Conservation (phyloP, 768 basidiomycete species). For the Pisolithus tinctorius region DNA sequence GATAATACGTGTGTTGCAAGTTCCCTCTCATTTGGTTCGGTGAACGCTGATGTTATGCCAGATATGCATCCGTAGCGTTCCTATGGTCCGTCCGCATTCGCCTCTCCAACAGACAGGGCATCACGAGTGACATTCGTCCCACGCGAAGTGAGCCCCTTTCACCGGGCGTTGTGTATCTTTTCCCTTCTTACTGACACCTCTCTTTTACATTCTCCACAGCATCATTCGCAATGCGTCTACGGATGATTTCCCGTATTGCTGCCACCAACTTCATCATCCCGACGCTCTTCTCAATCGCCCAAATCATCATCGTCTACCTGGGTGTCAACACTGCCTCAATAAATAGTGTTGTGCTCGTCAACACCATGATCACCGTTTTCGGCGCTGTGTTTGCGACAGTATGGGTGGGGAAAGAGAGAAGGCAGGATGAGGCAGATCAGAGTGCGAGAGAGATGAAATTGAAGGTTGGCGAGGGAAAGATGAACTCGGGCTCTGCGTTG, state of each 20-base stretch:
- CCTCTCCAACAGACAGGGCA: constrained; percentile 4
- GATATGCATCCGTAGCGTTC: constrained; percentile 22
- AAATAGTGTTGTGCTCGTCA: constrained; percentile 23
- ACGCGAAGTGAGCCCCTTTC: background rate
- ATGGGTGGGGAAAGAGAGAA: constrained; percentile 11
- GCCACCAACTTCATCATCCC: constrained; percentile 29
- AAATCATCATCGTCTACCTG: constrained; percentile 24
- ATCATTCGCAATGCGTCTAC: constrained; percentile 18
- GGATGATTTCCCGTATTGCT: constrained; percentile 23
- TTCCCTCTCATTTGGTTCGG: background rate
- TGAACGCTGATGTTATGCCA: background rate
- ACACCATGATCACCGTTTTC: constrained; percentile 25
- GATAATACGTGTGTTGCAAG: constrained; percentile 21
- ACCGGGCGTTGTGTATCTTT: background rate
- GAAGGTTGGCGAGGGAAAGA: background rate
- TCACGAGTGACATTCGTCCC: background rate
- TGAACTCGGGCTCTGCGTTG: background rate
- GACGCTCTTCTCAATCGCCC: constrained; percentile 23
- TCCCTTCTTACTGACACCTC: background rate
- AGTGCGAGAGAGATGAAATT: background rate
- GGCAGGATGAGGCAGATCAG: background rate
- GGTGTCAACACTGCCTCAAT: constrained; percentile 13
- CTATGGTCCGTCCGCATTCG: constrained; percentile 20
- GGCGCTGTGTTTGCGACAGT: constrained; percentile 29
- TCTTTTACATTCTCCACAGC: constrained; percentile 3